Conservation (phyloP, 2,329 filamentous ascomycete species). For the Blastomyces emzantsi region DNA sequence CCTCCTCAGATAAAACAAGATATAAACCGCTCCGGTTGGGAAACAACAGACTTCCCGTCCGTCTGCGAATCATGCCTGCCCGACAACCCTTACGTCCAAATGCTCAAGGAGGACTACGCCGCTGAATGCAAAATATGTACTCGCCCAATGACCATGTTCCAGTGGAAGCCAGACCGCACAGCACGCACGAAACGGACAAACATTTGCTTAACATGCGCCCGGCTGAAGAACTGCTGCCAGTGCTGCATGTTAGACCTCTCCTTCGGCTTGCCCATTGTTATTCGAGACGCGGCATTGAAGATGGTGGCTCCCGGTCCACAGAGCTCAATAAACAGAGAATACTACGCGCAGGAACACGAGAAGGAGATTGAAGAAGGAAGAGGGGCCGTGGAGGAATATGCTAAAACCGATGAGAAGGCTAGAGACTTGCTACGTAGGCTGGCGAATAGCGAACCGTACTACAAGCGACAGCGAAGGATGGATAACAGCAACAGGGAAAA, state of each 20-base stretch:
- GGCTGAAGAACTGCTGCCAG: constrained; percentile 98
- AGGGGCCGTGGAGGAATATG: constrained; percentile 78
- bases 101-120: constrained; percentile 95
- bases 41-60: constrained; percentile 53
- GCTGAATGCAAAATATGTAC: constrained; percentile 85
- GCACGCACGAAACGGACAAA: constrained; percentile 87
- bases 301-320: constrained; percentile 93
- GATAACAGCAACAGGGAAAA: constrained; percentile 21
- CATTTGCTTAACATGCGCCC: constrained; percentile 92
- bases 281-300: constrained; percentile 92
- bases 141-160: constrained; percentile 89
- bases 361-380: constrained; percentile 87
- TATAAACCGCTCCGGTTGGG: constrained; percentile 91
- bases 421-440: constrained; percentile 75
- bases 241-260: constrained; percentile 97
- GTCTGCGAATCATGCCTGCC: constrained; percentile 79
- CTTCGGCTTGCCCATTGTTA: constrained; percentile 88
- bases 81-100: constrained; percentile 96
- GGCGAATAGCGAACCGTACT: constrained; percentile 90
- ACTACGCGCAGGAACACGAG: constrained; percentile 96
- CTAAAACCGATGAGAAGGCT: constrained; percentile 95
- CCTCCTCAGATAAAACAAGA: constrained; percentile 97
- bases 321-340: constrained; percentile 90
- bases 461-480: constrained; percentile 52
- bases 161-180: constrained; percentile 88